Conservation (phyloP, 495 filamentous ascomycete species). For the Podospora appendiculata region DNA sequence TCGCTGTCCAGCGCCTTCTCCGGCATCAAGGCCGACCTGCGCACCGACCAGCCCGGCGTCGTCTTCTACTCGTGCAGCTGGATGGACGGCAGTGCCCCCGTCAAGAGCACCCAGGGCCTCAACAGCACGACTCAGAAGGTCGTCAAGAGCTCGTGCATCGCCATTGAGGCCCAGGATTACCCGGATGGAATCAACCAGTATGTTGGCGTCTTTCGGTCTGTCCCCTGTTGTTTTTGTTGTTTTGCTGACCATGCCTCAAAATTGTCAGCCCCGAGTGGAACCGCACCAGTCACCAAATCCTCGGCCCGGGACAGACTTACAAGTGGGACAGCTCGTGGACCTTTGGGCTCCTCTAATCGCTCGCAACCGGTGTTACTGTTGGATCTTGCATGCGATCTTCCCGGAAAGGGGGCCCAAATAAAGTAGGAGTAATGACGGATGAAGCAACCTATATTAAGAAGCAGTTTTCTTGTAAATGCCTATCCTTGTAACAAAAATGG, state of each 20-base stretch:
- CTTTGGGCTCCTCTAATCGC: conserved; percentile 27
- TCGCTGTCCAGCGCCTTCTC: conserved; percentile 49
- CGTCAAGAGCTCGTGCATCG: conserved; percentile 50
- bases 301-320: conserved; percentile 42
- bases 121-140: conserved; percentile 37
- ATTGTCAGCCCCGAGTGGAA: conserved; percentile 57
- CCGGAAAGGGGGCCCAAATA: too few relatives aligned
- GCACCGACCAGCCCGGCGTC: conserved; percentile 61
- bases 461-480: too few relatives aligned
- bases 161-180: conserved; percentile 60
- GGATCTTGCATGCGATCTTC: too few relatives aligned
- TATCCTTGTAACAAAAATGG: too few relatives aligned
- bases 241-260: conserved; percentile 8
- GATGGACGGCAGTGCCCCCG: conserved; percentile 51
- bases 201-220: conserved; percentile 10
- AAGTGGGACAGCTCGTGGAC: conserved; percentile 44
- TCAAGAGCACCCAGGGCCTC: conserved; percentile 60
- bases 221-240: background rate
- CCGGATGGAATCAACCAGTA: conserved; percentile 72
- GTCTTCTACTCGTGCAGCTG: conserved; percentile 69
- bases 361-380: too few relatives aligned
- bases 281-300: conserved; percentile 49
- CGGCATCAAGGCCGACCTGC: conserved; percentile 64
- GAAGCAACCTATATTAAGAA: too few relatives aligned
- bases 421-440: too few relatives aligned